phyloP scores from a whole-genome alignment of 768 basidiomycete species.

The Candolleomyces aberdarensis region DNA sequence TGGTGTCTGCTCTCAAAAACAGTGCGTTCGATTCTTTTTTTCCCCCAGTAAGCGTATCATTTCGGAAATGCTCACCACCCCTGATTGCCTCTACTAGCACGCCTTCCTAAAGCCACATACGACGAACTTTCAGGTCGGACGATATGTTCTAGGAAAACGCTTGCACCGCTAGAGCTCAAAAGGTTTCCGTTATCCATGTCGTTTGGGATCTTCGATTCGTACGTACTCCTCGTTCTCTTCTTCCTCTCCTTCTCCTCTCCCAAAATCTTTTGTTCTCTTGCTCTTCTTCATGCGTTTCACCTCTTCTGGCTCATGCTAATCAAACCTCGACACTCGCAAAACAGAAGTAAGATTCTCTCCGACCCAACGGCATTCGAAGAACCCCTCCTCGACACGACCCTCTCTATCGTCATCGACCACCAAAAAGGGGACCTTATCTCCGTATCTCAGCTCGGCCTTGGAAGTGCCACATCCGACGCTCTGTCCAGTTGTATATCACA shows the following conservation, averaged over 20 bases:
- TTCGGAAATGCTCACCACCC: not conserved
- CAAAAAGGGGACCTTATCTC: conserved; percentile 43
- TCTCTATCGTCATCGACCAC: conserved; percentile 59
- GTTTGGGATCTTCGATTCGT: conserved; percentile 86
- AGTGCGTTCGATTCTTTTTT: conserved; percentile 45
- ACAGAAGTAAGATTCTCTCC: conserved; percentile 61
- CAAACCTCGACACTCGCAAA: too few relatives aligned
- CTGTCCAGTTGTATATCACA: conserved; percentile 23
- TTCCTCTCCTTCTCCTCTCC: not conserved
- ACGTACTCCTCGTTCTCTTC: conserved; percentile 18
- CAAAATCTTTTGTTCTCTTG: not conserved
- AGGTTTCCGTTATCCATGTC: conserved; percentile 50
- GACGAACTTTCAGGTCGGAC: conserved; percentile 65
- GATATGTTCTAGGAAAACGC: conserved; percentile 52
- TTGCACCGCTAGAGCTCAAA: conserved; percentile 35
- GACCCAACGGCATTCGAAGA: conserved; percentile 94
- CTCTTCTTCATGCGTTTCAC: not conserved
- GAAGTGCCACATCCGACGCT: conserved; percentile 22
- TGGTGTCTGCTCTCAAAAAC: conserved; percentile 82
- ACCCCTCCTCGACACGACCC: conserved; percentile 69
- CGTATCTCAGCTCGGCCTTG: conserved; percentile 53
- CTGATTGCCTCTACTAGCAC: conserved; percentile 40
- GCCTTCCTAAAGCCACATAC: conserved; percentile 67
- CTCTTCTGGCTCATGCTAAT: not conserved
- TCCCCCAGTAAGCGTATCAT: not conserved